Evolutionary conservation across 2,329 filamentous ascomycete species (phyloP), one percentile per base, ranked within the genome.

Genomic region (Zarea fungicola): DNA sequence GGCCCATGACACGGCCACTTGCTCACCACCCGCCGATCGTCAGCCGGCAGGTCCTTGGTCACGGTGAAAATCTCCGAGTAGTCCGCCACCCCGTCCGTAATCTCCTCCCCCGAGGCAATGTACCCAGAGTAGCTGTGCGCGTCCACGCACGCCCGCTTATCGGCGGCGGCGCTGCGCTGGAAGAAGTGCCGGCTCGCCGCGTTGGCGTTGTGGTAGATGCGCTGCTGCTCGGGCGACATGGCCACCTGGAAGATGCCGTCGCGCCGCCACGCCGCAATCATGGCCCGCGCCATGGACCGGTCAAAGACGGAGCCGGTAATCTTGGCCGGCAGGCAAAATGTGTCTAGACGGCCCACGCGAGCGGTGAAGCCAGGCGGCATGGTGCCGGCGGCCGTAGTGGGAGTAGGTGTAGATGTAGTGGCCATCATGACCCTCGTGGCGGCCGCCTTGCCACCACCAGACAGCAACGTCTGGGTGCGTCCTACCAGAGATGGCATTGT

Each of bases 11-110:
- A 76, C 0, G 73, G 74, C 72, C 74, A 76, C 23, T 64, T 62
- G 4, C 58, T 59, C 18, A 56, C 56, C 4, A 75, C 72, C 2
- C 72, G 62, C 1, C 58, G 53, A 41, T 76, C 71, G 5, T 60
- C 51, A 2, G 58, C 51, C 4, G 58, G 56, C 6, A 77, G 58
- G 42, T 76, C 73, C 50, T 76, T 76, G 11, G 70, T 76, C 16
- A 76, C 69, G 2, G 74, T 77, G 52, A 76, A 77, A 26, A 77
- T 75, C 57, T 77, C 74, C 1, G 70, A 74, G 54, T 76, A 76
- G 55, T 77, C 74, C 14, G 71, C 71, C 22, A 77, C 65, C 29
- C 72, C 72, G 47, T 72, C 65, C 3, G 71, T 74, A 3, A 74
- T 64, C 56, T 74, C 71, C 54, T 76, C 73, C 0, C 73, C 73